Conservation (phyloP, 1,139 yeast species). For the Lodderomyces oxycetoniae region DNA sequence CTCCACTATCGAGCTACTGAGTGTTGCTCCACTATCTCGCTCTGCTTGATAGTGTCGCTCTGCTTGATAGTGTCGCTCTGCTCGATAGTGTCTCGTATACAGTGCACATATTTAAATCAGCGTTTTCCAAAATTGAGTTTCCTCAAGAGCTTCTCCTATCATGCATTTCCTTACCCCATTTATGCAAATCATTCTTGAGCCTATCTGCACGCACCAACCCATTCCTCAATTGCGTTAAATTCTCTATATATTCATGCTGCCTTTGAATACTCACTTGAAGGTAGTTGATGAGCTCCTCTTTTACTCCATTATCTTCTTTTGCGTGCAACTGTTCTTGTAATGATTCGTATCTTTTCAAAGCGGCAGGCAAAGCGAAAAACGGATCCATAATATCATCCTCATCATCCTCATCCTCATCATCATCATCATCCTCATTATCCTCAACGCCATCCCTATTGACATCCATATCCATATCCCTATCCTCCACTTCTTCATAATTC, state of each 20-base stretch:
- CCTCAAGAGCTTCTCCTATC: conserved; percentile 49
- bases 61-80: too few species aligned
- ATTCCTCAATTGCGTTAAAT: conserved; percentile 63
- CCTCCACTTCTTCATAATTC: conserved; percentile 74
- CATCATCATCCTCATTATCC: conserved; percentile 64
- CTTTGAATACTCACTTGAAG: conserved; percentile 63
- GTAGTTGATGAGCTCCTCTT: conserved; percentile 42
- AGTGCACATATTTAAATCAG: too few species aligned
- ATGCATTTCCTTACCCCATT: conserved; percentile 84
- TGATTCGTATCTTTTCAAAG: conserved; percentile 33
- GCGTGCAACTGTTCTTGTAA: conserved; percentile 26
- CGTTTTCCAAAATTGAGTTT: too few species aligned
- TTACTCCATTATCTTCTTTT: conserved; percentile 25
- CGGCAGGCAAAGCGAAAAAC: conserved; percentile 36
- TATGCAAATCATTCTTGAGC: conserved; percentile 59
- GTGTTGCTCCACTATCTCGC: too few species aligned
- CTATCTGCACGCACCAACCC: conserved; percentile 78
- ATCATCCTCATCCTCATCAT: conserved; percentile 37
- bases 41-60: too few species aligned
- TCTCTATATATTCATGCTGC: conserved; percentile 83
- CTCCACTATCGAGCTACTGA: too few species aligned
- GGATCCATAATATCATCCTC: conserved; percentile 29
- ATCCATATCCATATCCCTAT: conserved; percentile 35
- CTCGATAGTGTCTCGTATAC: too few species aligned
- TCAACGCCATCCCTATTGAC: conserved; percentile 50